Evolutionary conservation across 345 rosid species (phyloP).

Genomic region (Linum lewisii): DNA sequence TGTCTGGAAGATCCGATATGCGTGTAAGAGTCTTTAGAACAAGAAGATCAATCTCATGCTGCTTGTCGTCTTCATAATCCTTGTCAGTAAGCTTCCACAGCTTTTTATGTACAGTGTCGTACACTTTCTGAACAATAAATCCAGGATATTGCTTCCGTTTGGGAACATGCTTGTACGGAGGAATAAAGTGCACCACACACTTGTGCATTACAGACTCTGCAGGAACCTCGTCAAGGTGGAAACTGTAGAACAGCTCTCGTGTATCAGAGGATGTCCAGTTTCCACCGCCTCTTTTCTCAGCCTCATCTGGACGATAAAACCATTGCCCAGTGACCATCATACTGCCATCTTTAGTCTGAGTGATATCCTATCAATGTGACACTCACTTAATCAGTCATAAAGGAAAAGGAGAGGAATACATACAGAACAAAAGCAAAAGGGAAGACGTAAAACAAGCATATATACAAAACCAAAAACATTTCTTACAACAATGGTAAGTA

Average conservation of each 20-base stretch:
- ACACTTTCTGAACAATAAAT: slow-evolving; percentile 80
- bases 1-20: slow-evolving; percentile 59
- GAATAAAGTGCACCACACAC: slow-evolving; percentile 92
- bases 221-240: slow-evolving; percentile 90
- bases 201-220: slow-evolving; percentile 98
- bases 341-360: slow-evolving; percentile 46
- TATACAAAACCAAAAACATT: no score
- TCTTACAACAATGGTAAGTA: no score
- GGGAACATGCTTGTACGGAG: slow-evolving; percentile 78
- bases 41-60: slow-evolving; percentile 67
- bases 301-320: slow-evolving; percentile 99
- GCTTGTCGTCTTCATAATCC: slow-evolving; percentile 61
- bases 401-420: background rate
- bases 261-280: slow-evolving; percentile 83
- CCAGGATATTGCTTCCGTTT: slow-evolving; percentile 75
- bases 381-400: slow-evolving; percentile 8
- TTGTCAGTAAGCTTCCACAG: slow-evolving; percentile 70
- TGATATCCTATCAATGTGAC: slow-evolving; percentile 49
- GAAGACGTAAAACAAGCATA: no score
- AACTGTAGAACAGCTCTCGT: slow-evolving; percentile 85
- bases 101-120: slow-evolving; percentile 52
- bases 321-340: slow-evolving; percentile 91
- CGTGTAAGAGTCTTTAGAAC: slow-evolving; percentile 62
- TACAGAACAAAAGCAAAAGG: no score
- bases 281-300: slow-evolving; percentile 88